phyloP scores from a whole-genome alignment of 169 alveolate species.

The Cryptosporidium viatorum region DNA sequence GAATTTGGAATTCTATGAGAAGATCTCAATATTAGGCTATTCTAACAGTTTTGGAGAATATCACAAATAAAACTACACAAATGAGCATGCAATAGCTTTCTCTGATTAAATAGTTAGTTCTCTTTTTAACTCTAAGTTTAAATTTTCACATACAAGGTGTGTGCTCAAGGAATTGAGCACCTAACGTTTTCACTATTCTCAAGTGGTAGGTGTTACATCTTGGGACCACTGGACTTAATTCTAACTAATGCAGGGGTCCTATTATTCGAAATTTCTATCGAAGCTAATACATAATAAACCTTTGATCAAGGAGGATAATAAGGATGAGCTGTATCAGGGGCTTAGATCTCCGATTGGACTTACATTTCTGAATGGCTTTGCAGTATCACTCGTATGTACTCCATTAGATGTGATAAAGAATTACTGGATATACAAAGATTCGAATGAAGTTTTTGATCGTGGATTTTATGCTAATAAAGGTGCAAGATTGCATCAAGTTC shows the following conservation, averaged over 20 bases:
- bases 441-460: slow-evolving; percentile 1
- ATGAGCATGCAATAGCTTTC: background rate
- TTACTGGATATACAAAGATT: slow-evolving; percentile 73
- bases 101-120: background rate
- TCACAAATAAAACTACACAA: background rate
- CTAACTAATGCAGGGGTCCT: background rate
- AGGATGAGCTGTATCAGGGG: background rate
- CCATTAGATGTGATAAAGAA: slow-evolving; percentile 80
- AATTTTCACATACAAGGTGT: background rate
- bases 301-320: background rate
- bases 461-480: background rate
- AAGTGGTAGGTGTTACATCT: background rate
- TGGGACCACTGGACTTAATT: background rate
- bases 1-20: too few species aligned
- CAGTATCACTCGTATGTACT: slow-evolving; percentile 75
- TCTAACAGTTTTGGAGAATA: background rate
- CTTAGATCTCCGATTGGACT: background rate
- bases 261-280: background rate
- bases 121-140: background rate
- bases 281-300: background rate
- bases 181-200: background rate
- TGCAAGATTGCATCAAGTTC: background rate
- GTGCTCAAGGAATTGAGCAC: background rate
- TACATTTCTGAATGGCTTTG: slow-evolving; percentile 17
- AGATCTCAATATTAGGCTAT: background rate